Evolutionary conservation across 176 grass and related monocot genomes (phyloP), one percentile per base, ranked within the genome.

Genomic region (Areca catechu): DNA sequence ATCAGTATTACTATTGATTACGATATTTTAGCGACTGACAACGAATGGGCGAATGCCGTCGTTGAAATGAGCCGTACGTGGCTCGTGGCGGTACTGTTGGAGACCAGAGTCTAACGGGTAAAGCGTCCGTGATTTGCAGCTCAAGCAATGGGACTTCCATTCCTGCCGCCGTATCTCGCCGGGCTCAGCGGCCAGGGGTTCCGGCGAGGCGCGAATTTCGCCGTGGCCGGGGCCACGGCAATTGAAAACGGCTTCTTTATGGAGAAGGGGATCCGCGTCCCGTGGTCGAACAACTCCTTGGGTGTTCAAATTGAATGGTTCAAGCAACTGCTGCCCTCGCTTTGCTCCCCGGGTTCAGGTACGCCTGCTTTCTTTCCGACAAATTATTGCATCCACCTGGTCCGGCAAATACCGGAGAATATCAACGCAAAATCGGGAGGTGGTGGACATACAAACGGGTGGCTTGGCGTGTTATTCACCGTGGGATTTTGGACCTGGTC

Each of bases 301-400:
- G 25, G 53, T 4, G 16, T 20, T 16, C 65, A 68, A 28, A 6
- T 68, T 5, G 50, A 29, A 12, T 68, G 65, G 65, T 68, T 68
- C 52, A 56, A n/a, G 25, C 18, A 48, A 1, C 18, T 55, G 5
- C 65, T 57, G 14, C 51, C 51, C 2, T 55, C 65, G 3, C 18
- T 68, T n/a, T 57, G 65, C 65, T 68, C 65, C 14, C 23, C 65
- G 15, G 5, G 19, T 7, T 25, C 51, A 56, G 65, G 52, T 68
- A 62, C 15, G 21, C 4, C 43, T 22, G 21, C 47, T 10, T 43
- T 43, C 34, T 43, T 43, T 43, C 34, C 34, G 34, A n/a, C n/a
- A n/a, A n/a, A n/a, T n/a, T n/a, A n/a, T n/a, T n/a, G n/a, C n/a
- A n/a, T n/a, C n/a, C n/a, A n/a, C n/a, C n/a, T n/a, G n/a, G n/a